Percentiles rank a stretch among this genome's conserved stretches.
Conservation (phyloP, 2,329 filamentous ascomycete species). For the Cordyceps javanica region DNA sequence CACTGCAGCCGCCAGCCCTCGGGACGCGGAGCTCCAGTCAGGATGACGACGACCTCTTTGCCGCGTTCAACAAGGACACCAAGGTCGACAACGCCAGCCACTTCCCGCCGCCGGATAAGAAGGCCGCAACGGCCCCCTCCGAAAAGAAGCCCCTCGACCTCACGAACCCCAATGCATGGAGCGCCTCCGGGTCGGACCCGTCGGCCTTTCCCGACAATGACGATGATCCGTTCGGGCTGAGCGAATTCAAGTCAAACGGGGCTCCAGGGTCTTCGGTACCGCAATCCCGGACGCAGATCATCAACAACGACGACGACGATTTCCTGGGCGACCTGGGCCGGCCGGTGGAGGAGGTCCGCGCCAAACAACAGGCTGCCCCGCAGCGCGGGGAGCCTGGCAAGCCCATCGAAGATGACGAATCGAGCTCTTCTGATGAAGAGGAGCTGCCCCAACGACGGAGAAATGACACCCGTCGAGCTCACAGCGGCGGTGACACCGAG, state of each 20-base stretch:
- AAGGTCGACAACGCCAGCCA: conserved; percentile 61
- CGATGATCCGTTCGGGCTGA: conserved; percentile 84
- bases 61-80: conserved; percentile 60
- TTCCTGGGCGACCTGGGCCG: conserved; percentile 59
- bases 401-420: conserved; percentile 46
- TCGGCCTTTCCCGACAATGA: conserved; percentile 55
- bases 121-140: conserved; percentile 40
- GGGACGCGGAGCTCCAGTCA: conserved; percentile 16
- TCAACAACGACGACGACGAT: conserved; percentile 59
- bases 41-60: conserved; percentile 61
- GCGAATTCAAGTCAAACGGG: conserved; percentile 46
- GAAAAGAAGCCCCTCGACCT: conserved; percentile 41
- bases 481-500: conserved; percentile 27
- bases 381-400: conserved; percentile 47
- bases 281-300: conserved; percentile 21
- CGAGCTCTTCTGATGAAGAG: conserved; percentile 41
- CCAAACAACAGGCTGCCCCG: conserved; percentile 35
- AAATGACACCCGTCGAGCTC: conserved; percentile 17
- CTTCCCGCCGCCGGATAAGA: conserved; percentile 49
- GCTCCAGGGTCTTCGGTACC: conserved; percentile 21
- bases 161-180: conserved; percentile 50
- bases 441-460: conserved; percentile 18
- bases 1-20: conserved; percentile 17
- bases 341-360: conserved; percentile 58
- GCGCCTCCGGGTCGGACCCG: conserved; percentile 24